Evolutionary conservation across 2,329 filamentous ascomycete species (phyloP), one percentile per base, ranked within the genome.

Genomic region (Lizonia empirigonia): DNA sequence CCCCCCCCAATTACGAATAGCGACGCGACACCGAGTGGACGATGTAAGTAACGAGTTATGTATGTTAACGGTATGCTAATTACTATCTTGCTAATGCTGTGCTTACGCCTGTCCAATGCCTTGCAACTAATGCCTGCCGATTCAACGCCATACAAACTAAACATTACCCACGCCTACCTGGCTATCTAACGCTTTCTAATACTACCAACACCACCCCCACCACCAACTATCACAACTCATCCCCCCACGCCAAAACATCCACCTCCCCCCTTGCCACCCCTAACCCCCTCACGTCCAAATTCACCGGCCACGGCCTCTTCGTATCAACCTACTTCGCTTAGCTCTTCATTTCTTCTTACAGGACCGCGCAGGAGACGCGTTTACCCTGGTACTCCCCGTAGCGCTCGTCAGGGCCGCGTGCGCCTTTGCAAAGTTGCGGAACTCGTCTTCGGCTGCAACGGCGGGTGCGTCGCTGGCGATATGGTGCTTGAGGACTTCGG

Each of bases 361-460:
- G 13, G 15, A 39, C n/a, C n/a, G n/a, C n/a, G 22, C 26, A 16
- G 42, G 32, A 19, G 20, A 46, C 4, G 53, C 10, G 63, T 63
- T 63, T 56, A 68, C 67, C 26, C 41, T 35, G 1, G 44, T 60
- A 34, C 55, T 65, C 4, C 62, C 67, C 0, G 60, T 69, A 10
- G 47, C 53, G 1, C 59, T 59, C 1, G 60, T 64, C 19, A 41
- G 26, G 5, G 57, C 53, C 30, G 55, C 39, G 10, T 53, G 33
- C 2, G 52, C 58, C 27, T 54, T 56, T 15, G 49, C 18, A 29
- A 53, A 69, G 39, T 68, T 60, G 19, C 59, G 59, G 13, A 50
- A 67, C 9, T 41, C 42, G 19, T 69, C 64, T 1, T 53, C 47
- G 4, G 30, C 35, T 23, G 50, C 27, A 8, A 29, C 37, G 18